phyloP scores from a whole-genome alignment of 2,329 filamentous ascomycete genomes.

The Pseudohalonectria lignicola region DNA sequence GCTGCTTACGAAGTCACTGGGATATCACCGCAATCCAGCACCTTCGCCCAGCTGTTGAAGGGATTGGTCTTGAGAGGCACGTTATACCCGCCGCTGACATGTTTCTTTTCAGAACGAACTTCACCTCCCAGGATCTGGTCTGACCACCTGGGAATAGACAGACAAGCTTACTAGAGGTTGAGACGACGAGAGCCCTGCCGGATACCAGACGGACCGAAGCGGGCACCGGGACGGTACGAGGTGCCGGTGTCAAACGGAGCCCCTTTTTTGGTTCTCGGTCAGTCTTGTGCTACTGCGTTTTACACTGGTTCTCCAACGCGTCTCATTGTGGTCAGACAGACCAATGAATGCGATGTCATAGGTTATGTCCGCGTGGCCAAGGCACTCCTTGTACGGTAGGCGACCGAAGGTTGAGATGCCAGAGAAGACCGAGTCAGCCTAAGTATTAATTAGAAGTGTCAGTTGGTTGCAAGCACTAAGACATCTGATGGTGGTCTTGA shows the following conservation, averaged over 20 bases:
- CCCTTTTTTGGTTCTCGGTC: constrained; percentile 28
- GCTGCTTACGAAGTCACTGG: constrained; percentile 64
- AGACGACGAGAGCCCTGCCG: constrained; percentile 76
- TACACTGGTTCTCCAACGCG: background rate
- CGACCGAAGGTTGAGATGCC: constrained; percentile 81
- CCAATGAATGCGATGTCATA: constrained; percentile 84
- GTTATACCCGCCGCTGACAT: constrained; percentile 70
- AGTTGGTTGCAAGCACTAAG: background rate
- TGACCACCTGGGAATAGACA: background rate
- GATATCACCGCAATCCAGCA: constrained; percentile 76
- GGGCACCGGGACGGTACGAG: constrained; percentile 72
- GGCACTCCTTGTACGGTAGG: constrained; percentile 65
- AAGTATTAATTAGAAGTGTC: constrained; percentile 1
- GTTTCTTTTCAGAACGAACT: background rate
- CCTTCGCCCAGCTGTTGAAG: constrained; percentile 70
- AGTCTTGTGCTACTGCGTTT: background rate
- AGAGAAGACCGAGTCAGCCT: constrained; percentile 83
- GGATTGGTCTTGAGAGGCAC: constrained; percentile 71
- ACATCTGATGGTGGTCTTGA: no score
- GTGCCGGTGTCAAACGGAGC: constrained; percentile 81
- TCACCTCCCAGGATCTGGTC: no score
- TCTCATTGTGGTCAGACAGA: constrained; percentile 22
- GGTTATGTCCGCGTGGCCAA: constrained; percentile 56
- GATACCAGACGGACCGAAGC: constrained; percentile 77
- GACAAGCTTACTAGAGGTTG: constrained; percentile 66